Conservation (phyloP, 1,284 basidiomycete genomes). For the Tilletiopsis washingtonensis region DNA sequence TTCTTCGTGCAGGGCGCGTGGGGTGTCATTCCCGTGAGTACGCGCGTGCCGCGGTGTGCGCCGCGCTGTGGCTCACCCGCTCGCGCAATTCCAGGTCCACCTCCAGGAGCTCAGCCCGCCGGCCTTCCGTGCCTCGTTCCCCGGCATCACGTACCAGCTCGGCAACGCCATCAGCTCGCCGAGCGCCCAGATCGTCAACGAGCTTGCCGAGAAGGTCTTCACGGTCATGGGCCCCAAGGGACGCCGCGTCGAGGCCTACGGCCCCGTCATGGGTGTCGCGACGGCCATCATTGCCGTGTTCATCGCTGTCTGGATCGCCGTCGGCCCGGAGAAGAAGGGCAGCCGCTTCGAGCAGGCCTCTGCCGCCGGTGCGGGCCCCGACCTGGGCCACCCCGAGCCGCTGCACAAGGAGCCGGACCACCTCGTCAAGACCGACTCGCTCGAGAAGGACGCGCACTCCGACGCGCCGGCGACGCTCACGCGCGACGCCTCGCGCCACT, state of each 20-base stretch:
- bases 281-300: slow-evolving; percentile 24
- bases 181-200: slow-evolving; percentile 31
- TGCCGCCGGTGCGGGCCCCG: neutral
- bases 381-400: neutral
- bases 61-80: slow-evolving; percentile 27
- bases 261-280: slow-evolving; percentile 26
- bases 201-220: slow-evolving; percentile 17
- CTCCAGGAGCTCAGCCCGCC: slow-evolving; percentile 23
- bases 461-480: too few species aligned
- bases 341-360: slow-evolving; percentile 22
- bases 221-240: slow-evolving; percentile 8
- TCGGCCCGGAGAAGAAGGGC: slow-evolving; percentile 28
- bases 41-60: too few species aligned
- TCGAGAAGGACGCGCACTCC: too few species aligned
- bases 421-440: neutral
- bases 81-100: slow-evolving; percentile 25
- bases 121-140: slow-evolving; percentile 25
- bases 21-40: slow-evolving; percentile 25
- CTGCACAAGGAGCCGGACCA: neutral
- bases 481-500: too few species aligned
- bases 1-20: slow-evolving; percentile 27
- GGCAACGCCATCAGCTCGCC: slow-evolving; percentile 48
- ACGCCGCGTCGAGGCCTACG: slow-evolving; percentile 18
- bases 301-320: slow-evolving; percentile 14
- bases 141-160: slow-evolving; percentile 30